A percentile compares a stretch with the other conserved stretches of the same genome.
Evolutionary conservation across 2,329 filamentous ascomycete genomes (phyloP).

Genomic region (Grosmannia serpens): DNA sequence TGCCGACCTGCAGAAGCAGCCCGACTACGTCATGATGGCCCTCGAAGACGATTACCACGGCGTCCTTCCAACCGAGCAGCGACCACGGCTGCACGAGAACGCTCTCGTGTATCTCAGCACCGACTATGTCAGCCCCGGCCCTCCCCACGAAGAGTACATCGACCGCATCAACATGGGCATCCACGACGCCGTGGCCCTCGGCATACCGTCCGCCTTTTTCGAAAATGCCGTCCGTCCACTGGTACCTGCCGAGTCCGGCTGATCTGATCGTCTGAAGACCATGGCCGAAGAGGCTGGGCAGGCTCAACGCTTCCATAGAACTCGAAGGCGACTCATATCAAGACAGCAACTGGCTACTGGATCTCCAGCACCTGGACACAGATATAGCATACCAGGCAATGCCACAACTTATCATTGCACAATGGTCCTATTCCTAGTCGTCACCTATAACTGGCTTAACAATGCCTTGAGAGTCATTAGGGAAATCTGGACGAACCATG

Average conservation of each 20-base stretch:
- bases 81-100: conserved; percentile 10
- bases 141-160: conserved; percentile 27
- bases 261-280: background rate
- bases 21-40: conserved; percentile 1
- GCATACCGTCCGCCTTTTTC: conserved; percentile 7
- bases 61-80: background rate
- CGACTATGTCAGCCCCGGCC: conserved; percentile 20
- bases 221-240: background rate
- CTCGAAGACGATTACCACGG: conserved; percentile 6
- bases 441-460: too few relatives aligned
- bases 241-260: background rate
- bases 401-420: too few relatives aligned
- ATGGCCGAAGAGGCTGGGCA: background rate
- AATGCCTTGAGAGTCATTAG: too few relatives aligned
- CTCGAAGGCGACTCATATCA: background rate
- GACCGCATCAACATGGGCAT: conserved; percentile 28
- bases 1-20: conserved; percentile 1
- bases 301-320: background rate
- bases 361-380: too few relatives aligned
- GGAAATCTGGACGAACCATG: too few relatives aligned
- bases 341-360: too few relatives aligned
- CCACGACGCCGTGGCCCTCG: conserved; percentile 23
- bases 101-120: conserved; percentile 29
- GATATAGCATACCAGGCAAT: too few relatives aligned
- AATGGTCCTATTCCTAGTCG: too few relatives aligned